Evolutionary conservation across 2,329 filamentous ascomycete species (phyloP).

Genomic region (Fusarium tjaetaba): DNA sequence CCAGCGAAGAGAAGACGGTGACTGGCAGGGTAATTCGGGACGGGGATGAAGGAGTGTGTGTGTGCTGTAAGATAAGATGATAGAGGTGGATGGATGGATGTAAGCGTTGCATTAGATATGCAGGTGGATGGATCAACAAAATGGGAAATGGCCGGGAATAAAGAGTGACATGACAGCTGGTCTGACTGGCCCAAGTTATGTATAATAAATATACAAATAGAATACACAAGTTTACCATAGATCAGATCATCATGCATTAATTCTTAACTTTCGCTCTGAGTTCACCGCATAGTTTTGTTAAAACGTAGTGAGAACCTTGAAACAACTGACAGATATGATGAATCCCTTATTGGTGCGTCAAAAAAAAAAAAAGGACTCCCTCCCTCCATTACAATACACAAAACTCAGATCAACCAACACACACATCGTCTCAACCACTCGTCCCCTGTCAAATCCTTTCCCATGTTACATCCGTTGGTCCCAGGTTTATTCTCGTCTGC

Average conservation of each 20-base stretch:
- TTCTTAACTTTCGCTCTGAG: fast-evolving
- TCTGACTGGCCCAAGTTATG: neutral
- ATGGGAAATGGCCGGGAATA: neutral
- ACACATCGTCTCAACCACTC: neutral
- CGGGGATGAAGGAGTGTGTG: neutral
- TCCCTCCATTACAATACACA: neutral
- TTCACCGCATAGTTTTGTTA: fast-evolving
- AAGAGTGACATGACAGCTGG: neutral
- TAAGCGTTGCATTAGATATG: neutral
- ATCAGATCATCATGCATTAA: neutral
- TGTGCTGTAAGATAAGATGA: neutral
- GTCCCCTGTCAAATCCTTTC: neutral
- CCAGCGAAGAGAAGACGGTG: conserved; percentile 9
- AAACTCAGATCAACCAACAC: conserved; percentile 12
- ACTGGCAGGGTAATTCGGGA: neutral
- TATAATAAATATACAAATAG: neutral
- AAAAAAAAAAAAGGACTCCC: neutral
- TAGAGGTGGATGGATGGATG: neutral
- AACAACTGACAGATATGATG: no score
- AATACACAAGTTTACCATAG: neutral
- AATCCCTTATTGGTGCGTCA: conserved; percentile 17
- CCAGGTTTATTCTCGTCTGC: conserved; percentile 1
- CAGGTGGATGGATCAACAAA: neutral
- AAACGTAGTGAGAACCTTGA: neutral
- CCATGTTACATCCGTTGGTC: conserved; percentile 10